Conservation (phyloP, 148 eudicot species). For the Agrostemma githago region DNA sequence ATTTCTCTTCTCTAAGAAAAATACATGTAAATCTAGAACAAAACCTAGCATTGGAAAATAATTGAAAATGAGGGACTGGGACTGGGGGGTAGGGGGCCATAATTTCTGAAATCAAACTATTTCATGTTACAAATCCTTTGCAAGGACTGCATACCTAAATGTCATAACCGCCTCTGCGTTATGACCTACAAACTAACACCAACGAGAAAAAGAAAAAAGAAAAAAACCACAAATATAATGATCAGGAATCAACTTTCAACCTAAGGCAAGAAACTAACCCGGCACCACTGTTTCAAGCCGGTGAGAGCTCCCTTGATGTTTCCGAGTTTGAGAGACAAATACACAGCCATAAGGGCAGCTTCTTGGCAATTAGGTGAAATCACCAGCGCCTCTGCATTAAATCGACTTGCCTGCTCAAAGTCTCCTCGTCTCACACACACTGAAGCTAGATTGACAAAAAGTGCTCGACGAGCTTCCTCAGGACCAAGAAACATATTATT, state of each 20-base stretch:
- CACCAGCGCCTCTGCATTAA: constrained; percentile 44
- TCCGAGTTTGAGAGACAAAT: constrained; percentile 59
- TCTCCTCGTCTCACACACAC: constrained; percentile 58
- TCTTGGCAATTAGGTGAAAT: constrained; percentile 50
- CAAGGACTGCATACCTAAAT: constrained; percentile 48
- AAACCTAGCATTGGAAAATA: constrained; percentile 12
- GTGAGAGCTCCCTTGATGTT: constrained; percentile 53
- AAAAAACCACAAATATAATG: constrained; percentile 19
- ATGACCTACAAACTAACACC: constrained; percentile 34
- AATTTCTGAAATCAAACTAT: constrained; percentile 67
- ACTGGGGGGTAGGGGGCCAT: constrained; percentile 17
- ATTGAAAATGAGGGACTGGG: neutral
- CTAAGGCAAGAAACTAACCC: constrained; percentile 47
- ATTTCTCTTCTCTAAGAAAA: constrained; percentile 13
- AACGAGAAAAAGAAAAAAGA: constrained; percentile 20
- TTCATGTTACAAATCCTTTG: constrained; percentile 74
- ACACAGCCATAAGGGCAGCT: constrained; percentile 61
- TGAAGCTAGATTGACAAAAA: constrained; percentile 61
- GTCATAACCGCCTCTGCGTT: constrained; percentile 37
- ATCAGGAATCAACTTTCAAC: constrained; percentile 40
- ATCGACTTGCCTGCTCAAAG: constrained; percentile 56
- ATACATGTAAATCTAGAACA: constrained; percentile 25
- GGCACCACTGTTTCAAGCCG: constrained; percentile 61
- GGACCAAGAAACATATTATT: constrained; percentile 45
- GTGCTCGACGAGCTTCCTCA: constrained; percentile 69